phyloP scores from a whole-genome alignment of 2,329 filamentous ascomycete genomes.

The Macroventuria anomochaeta region DNA sequence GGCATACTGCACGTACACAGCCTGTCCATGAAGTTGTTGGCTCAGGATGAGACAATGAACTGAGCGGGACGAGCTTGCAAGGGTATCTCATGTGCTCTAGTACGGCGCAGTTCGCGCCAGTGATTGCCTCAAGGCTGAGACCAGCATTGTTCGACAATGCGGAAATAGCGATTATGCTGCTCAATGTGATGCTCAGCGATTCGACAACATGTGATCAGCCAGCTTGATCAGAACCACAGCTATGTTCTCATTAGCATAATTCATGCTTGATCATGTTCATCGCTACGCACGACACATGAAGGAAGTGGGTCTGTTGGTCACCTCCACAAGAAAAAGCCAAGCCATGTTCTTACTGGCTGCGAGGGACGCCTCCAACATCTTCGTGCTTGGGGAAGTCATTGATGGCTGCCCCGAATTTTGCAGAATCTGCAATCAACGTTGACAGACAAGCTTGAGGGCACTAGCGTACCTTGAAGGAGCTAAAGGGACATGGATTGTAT shows the following conservation, averaged over 20 bases:
- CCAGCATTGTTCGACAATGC: conserved; percentile 20
- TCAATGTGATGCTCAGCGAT: not conserved
- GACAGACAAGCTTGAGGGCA: not conserved
- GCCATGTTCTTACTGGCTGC: not conserved
- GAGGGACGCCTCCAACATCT: conserved; percentile 1
- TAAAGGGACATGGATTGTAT: conserved; percentile 6
- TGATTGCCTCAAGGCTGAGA: conserved; percentile 8
- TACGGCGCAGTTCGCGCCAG: conserved; percentile 20
- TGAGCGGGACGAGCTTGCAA: conserved; percentile 22
- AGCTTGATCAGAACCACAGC: not conserved
- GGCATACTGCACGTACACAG: conserved; percentile 20
- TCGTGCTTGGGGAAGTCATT: conserved; percentile 5
- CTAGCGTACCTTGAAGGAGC: conserved; percentile 1
- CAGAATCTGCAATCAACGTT: not conserved
- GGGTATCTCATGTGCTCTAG: conserved; percentile 14
- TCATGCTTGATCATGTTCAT: not conserved
- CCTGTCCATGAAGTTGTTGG: conserved; percentile 16
- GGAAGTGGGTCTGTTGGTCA: not conserved
- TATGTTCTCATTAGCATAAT: not conserved
- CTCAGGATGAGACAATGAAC: conserved; percentile 25
- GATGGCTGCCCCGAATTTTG: not conserved
- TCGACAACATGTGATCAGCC: not conserved
- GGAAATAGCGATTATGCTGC: conserved; percentile 8
- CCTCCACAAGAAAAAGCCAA: not conserved
- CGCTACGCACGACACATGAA: not conserved